Percentiles rank a stretch among this genome's conserved stretches.
phyloP scores from a whole-genome alignment of 306 rosid species.

The Ziziphus jujuba region DNA sequence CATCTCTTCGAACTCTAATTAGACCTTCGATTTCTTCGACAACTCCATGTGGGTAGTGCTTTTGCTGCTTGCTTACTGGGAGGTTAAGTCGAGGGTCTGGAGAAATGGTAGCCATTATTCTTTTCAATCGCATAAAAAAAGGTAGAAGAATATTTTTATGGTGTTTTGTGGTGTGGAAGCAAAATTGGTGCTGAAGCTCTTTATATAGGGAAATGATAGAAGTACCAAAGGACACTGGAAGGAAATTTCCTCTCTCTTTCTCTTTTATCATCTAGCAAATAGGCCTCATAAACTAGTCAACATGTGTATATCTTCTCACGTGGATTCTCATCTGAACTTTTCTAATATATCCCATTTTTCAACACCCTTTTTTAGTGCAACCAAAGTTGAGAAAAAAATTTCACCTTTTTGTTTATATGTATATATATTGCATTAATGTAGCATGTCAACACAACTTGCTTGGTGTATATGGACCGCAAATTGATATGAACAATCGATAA shows the following conservation, averaged over 20 bases:
- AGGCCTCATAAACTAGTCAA: too few relatives aligned
- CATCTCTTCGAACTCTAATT: slow-evolving; percentile 60
- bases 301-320: slow-evolving; percentile 15
- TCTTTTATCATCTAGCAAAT: too few relatives aligned
- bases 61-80: slow-evolving; percentile 18
- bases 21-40: slow-evolving; percentile 77
- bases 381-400: too few relatives aligned
- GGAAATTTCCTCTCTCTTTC: neutral
- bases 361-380: too few relatives aligned
- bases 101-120: slow-evolving; percentile 57
- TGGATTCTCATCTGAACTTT: slow-evolving; percentile 22
- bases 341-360: too few relatives aligned
- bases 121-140: slow-evolving; percentile 25
- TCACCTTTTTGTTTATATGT: too few relatives aligned
- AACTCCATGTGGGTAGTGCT: slow-evolving; percentile 38
- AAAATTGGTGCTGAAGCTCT: slow-evolving; percentile 23
- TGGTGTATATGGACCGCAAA: too few relatives aligned
- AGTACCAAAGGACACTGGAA: neutral
- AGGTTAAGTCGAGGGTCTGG: slow-evolving; percentile 39
- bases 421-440: too few relatives aligned
- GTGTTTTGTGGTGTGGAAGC: slow-evolving; percentile 30
- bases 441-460: too few relatives aligned
- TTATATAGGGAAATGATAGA: slow-evolving; percentile 48
- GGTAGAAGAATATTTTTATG: slow-evolving; percentile 1
- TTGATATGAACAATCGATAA: too few relatives aligned